Percentiles rank a stretch among this genome's conserved stretches.
These are phyloP conservation scores for Globisporangium solare DNA, from an alignment of 352 stramenopile genomes.

Conservation along the genomic window DNA sequence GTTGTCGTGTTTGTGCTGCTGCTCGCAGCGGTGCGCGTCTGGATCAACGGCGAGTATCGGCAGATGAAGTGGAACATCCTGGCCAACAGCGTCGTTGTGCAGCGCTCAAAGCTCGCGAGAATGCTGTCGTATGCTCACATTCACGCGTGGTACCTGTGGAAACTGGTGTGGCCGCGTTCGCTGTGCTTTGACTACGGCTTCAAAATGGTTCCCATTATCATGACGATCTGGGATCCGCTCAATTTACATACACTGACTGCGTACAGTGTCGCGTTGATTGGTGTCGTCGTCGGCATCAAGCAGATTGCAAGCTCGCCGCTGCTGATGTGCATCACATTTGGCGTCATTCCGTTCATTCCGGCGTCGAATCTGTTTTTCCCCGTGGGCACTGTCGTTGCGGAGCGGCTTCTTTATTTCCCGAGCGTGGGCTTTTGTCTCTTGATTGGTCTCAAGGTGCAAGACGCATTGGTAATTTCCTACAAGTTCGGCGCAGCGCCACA, in stretches of 20 bases:
- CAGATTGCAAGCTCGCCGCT: constrained; percentile 25
- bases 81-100: constrained; percentile 82
- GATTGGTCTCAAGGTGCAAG: constrained; percentile 32
- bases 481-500: constrained; percentile 13
- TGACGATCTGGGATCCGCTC: constrained; percentile 36
- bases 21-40: constrained; percentile 32
- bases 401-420: constrained; percentile 89
- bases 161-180: constrained; percentile 82
- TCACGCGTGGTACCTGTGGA: constrained; percentile 86
- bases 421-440: constrained; percentile 83
- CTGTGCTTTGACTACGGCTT: constrained; percentile 92
- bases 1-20: constrained; percentile 19
- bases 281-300: constrained; percentile 18
- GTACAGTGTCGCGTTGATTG: constrained; percentile 43
- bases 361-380: constrained; percentile 90
- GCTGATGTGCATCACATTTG: constrained; percentile 62
- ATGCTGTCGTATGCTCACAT: constrained; percentile 82
- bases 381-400: constrained; percentile 87
- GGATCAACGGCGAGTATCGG: constrained; percentile 58
- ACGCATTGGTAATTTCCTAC: constrained; percentile 18
- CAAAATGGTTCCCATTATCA: constrained; percentile 75
- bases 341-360: constrained; percentile 84
- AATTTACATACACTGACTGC: constrained; percentile 59
- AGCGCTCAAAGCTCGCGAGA: constrained; percentile 26
- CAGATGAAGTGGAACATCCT: constrained; percentile 82